phyloP scores from a whole-genome alignment of 495 filamentous ascomycete genomes.

The Daldinia vernicosa region DNA sequence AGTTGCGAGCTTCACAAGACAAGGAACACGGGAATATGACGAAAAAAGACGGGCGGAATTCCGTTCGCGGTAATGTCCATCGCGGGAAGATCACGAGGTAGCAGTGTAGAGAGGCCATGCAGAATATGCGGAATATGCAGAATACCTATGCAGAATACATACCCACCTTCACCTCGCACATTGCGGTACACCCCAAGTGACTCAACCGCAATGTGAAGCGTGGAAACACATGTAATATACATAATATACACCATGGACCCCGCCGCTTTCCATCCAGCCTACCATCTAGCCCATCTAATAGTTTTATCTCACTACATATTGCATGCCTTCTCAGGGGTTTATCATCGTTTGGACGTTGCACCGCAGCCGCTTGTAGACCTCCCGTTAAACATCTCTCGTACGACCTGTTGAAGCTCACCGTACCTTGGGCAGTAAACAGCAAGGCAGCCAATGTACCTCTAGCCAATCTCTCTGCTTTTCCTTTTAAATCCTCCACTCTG shows the following conservation, averaged over 20 bases:
- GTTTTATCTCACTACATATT: slow-evolving; percentile 24
- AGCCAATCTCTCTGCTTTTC: slow-evolving; percentile 15
- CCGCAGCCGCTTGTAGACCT: slow-evolving; percentile 41
- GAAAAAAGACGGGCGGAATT: slow-evolving; percentile 30
- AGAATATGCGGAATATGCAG: slow-evolving; percentile 41
- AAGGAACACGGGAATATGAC: slow-evolving; percentile 35
- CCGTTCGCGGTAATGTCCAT: slow-evolving; percentile 33
- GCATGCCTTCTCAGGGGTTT: slow-evolving; percentile 39
- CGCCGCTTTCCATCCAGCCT: slow-evolving; percentile 35
- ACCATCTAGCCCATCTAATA: slow-evolving; percentile 30
- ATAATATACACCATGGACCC: slow-evolving; percentile 27
- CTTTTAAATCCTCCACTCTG: slow-evolving; percentile 38
- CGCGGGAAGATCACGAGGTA: slow-evolving; percentile 38
- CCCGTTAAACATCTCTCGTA: slow-evolving; percentile 21
- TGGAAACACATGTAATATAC: slow-evolving; percentile 34
- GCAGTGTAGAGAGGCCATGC: slow-evolving; percentile 33
- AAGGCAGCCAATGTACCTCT: slow-evolving; percentile 10
- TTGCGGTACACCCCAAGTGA: slow-evolving; percentile 26
- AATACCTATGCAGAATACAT: slow-evolving; percentile 35
- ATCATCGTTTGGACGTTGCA: slow-evolving; percentile 40
- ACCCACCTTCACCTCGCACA: slow-evolving; percentile 32
- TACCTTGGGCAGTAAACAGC: slow-evolving; percentile 18
- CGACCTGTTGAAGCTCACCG: slow-evolving; percentile 38
- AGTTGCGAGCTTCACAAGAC: slow-evolving; percentile 36
- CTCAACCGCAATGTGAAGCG: slow-evolving; percentile 31